Percentiles rank a stretch among this genome's conserved stretches.
These are phyloP conservation scores for Tolypocladium cylindrosporum DNA, from an alignment of 2,329 filamentous ascomycete species.

Conservation along the genomic window DNA sequence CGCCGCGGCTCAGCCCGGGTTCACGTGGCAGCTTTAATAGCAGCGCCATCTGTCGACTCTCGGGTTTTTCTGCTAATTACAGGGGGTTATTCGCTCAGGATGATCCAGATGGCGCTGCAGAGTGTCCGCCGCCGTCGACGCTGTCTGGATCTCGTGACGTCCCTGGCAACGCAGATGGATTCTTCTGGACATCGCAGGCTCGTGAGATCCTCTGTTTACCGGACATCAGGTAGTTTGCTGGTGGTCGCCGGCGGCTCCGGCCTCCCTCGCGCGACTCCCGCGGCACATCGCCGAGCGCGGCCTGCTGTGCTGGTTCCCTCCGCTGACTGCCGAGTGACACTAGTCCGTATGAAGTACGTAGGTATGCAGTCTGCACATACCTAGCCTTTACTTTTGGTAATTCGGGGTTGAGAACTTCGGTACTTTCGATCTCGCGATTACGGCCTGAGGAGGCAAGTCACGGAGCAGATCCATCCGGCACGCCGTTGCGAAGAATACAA, in stretches of 20 bases:
- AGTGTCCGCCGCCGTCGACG: not conserved
- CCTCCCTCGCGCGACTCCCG: not conserved
- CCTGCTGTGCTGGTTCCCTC: not conserved
- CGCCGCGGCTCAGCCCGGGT: not conserved
- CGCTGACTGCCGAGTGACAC: not conserved
- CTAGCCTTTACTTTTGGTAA: not conserved
- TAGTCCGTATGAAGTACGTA: not conserved
- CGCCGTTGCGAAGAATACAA: not conserved
- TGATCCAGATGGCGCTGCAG: no score
- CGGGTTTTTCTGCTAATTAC: not conserved
- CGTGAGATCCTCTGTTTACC: not conserved
- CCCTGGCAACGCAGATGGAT: not conserved
- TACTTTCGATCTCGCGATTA: not conserved
- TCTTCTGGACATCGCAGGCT: not conserved
- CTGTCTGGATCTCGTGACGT: not conserved
- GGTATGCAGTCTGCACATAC: not conserved
- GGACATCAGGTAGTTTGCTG: not conserved
- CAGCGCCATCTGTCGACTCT: not conserved
- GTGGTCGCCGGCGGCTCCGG: not conserved
- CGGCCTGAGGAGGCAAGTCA: not conserved
- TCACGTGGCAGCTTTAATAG: not conserved
- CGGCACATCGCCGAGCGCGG: not conserved
- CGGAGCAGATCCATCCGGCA: not conserved
- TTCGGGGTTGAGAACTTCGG: not conserved
- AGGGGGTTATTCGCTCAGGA: not conserved